Evolutionary conservation across 129 eudicot genomes (phyloP), one percentile per base, ranked within the genome.

Genomic region (Mikania micrantha): DNA sequence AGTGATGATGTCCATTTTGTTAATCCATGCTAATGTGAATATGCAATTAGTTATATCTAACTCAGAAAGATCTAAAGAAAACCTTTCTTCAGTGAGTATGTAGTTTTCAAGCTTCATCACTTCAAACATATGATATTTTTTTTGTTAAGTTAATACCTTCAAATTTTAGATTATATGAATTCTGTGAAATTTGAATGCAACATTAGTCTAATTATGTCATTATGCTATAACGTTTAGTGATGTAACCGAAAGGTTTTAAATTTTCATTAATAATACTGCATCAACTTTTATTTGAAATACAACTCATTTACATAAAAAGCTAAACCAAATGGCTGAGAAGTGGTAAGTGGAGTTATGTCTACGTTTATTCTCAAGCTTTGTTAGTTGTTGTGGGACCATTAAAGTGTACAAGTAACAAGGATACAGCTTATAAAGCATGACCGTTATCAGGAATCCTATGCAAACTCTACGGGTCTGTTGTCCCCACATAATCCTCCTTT

Each of bases 401-500:
- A 36, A 60, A 5, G 25, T 53, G 70, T 16, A 67, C 74, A 58
- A 28, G 70, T 49, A 67, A 75, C 74, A 67, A 66, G 48, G 54
- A 45, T 67, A 28, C 74, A 58, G 11, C 74, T 63, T 62, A 71
- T 16, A 62, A 63, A 62, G 49, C 40, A 62, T 73, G 78, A 49
- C 66, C 29, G 7, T 66, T 59, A 19, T 54, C 32, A 1, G 64
- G 80, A 60, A 60, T 76, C 80, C 80, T 59, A 68, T 36, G 80
- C 80, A 68, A 68, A 62, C 10, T 48, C 10, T 48, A n/a, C 48
- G 63, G 64, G 75, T 25, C 27, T 29, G n/a, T 76, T 68, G 80
- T 59, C 74, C 74, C 74, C 74, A 75, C 69, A 27, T 60, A 58
- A 67, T 44, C 52, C 74, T 45, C 42, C 38, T 58, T 59, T 75